Base-by-base conservation (phyloP, 2,329 filamentous ascomycete species). In the Zalaria sp. region DNA sequence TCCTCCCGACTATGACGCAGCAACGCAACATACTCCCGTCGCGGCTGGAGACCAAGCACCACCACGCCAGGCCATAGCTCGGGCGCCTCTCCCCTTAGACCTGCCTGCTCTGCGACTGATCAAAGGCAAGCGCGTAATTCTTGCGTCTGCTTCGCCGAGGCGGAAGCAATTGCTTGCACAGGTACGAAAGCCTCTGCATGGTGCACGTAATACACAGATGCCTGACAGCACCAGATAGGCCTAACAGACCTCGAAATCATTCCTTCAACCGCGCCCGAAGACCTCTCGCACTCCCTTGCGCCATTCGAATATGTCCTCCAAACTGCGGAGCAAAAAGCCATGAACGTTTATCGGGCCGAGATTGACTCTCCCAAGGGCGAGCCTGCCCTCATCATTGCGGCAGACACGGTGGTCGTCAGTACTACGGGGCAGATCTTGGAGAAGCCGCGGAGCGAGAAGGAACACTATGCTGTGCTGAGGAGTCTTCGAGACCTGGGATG, bases 281-380 rank as follows among this genome's bases (percentile, higher is more conserved):
- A 96, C 65, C 75, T 94, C 42, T 74, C 84, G 53, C 94, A 96
- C 61, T 60, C 66, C 5, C 73, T 89, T 45, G 77, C 79, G 1
- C 85, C 91, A 1, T 83, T 84, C 59, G 87, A 93, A 65, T 98
- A 98, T 66, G 91, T 95, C 18, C 71, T 88, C 9, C 77, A 80
- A 43, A 98, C 91, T 2, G 89, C 89, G 3, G 76, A 77, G 25
- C 75, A 81, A 52, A 98, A 98, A 63, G 83, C 81, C 39, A 72
- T 86, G 35, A 73, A 82, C 37, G 83, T 96, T 6, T 82, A 82
- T 61, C 57, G 60, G 27, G 57, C 65, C 34, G 73, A 77, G 51
- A 68, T 79, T 50, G 58, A 77, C 53, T 73, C 75, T 45, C 58
- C 64, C 42, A 63, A 67, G 43, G 75, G 71, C 42, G 91, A 95